Conservation (phyloP, 1,139 yeast genomes). For the Sugiyamaella paludigena region DNA sequence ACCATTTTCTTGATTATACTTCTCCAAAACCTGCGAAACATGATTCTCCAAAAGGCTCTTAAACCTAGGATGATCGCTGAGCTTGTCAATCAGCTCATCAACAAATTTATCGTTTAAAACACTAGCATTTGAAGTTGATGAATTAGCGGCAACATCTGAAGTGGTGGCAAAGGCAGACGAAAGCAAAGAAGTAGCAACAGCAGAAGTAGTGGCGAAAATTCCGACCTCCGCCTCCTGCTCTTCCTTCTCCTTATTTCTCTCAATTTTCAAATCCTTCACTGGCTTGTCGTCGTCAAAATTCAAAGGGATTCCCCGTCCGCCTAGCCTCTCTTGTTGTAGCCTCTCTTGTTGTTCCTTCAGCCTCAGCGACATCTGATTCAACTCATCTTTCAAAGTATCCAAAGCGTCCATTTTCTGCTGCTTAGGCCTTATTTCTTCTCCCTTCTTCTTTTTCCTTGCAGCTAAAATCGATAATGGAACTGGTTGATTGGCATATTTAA, state of each 20-base stretch:
- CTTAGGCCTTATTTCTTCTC: background rate
- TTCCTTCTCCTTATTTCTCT: no score
- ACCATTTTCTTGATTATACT: no score
- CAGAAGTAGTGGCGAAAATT: background rate
- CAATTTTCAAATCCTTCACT: no score
- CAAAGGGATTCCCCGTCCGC: no score
- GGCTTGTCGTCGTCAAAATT: no score
- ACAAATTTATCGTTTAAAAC: background rate
- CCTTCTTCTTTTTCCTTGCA: background rate
- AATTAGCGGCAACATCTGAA: background rate
- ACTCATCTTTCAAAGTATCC: no score
- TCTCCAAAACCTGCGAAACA: background rate
- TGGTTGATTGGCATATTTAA: background rate
- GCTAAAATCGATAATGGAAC: background rate
- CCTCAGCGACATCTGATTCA: no score
- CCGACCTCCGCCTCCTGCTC: background rate
- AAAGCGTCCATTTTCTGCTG: no score
- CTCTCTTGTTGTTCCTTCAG: no score
- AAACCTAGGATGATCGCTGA: background rate
- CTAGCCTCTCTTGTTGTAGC: no score
- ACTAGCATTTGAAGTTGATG: no score
- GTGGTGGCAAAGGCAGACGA: background rate
- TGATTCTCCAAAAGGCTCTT: background rate
- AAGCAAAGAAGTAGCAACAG: constrained; percentile 1
- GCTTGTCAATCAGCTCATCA: background rate